Percentiles rank a stretch among this genome's conserved stretches.
Conservation (phyloP, 2,329 filamentous ascomycete genomes). For the Biscogniauxia sp. region DNA sequence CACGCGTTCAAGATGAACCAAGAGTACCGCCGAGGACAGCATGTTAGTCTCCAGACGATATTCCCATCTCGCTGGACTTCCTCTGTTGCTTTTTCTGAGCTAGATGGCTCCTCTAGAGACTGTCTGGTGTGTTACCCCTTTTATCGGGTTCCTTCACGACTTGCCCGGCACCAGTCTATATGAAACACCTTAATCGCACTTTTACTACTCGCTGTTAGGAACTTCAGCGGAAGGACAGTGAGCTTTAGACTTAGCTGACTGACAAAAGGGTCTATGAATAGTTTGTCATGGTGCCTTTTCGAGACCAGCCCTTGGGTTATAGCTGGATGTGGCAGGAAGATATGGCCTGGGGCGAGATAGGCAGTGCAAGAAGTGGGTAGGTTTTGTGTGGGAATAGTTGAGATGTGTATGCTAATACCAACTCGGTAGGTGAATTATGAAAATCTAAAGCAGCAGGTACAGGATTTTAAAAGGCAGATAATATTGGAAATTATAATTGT, state of each 20-base stretch:
- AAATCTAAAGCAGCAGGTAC: not conserved
- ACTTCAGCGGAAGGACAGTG: conserved; percentile 26
- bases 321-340: conserved; percentile 25
- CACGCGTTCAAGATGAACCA: conserved; percentile 19
- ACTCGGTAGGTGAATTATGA: not conserved
- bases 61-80: conserved; percentile 24
- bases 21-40: conserved; percentile 16
- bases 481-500: not conserved
- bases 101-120: conserved; percentile 21
- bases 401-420: not conserved
- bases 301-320: conserved; percentile 26
- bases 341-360: conserved; percentile 22
- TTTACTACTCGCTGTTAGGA: conserved; percentile 21
- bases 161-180: conserved; percentile 28
- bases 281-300: conserved; percentile 26
- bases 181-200: conserved; percentile 24
- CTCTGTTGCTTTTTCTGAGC: conserved; percentile 21
- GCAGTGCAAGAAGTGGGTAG: conserved; percentile 21
- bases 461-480: not conserved
- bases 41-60: conserved; percentile 19
- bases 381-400: not conserved
- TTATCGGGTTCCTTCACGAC: conserved; percentile 26
- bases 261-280: conserved; percentile 27
- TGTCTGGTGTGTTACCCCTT: conserved; percentile 24
- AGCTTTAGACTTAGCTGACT: conserved; percentile 24